Base-by-base conservation (phyloP, 148 eudicot genomes). In the Fallopia convolvulus region DNA sequence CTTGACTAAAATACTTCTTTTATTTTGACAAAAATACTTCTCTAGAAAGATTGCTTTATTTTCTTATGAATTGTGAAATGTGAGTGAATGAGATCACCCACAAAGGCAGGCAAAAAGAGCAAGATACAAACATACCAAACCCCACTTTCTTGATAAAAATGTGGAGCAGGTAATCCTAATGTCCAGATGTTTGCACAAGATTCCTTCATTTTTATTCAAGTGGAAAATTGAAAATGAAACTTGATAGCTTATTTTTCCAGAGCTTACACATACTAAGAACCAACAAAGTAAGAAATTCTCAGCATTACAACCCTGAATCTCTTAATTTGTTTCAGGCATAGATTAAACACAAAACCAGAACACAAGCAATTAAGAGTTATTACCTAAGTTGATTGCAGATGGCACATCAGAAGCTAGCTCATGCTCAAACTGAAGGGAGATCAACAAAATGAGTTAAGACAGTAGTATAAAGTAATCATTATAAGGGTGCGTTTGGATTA, bases 351-450 rank as follows among this genome's bases (percentile, higher is more conserved):
- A 44, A 7, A 44, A 8, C 47, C 47, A 8, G 2, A 44, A 44
- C 7, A 44, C 47, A 44, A 44, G 47, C 47, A 44, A 44, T 44
- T 44, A 44, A 6, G 47, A 44, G 8, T n/a, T 17, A 18, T 33
- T 68, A 68, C 21, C 72, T 68, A n/a, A 68, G 72, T 68, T 68
- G 72, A n/a, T 33, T 6, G 72, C 8, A 33, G 20, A 68, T 68
- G 72, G 72, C 44, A 3, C 9, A 15, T 36, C 15, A 68, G 44
- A 14, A 13, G 72, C 72, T 36, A 68, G 21, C 17, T 68, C 44
- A 36, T 68, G 44, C 42, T 33, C 44, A 68, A 68, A 33, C 72
- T 68, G 72, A 68, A 68, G 72, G 12, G 15, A 66, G 9, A 13
- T 33, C 20, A 39, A 3, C 9, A 36, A 21, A 36, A 17, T 33